Evolutionary conservation across 441 rosid genomes (phyloP), one percentile per base, ranked within the genome.

Genomic region (Euphorbia schlechtendalii): DNA sequence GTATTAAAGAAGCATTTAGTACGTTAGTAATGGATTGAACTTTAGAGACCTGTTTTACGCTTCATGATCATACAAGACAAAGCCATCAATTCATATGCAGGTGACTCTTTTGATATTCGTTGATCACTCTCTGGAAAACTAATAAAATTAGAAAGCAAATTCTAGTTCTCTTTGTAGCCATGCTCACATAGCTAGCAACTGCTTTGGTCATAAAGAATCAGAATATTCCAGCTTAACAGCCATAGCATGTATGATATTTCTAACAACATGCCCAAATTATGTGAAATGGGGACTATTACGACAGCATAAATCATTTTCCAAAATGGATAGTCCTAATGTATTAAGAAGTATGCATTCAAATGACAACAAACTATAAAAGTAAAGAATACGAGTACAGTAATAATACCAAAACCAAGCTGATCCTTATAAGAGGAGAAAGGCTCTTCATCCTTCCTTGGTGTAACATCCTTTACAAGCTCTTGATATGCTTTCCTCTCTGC

Each of bases 401-500:
- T 8, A 67, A 53, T 72, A 90, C 99, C 99, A 60, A 93, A 93
- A 59, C 99, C 99, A 61, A 93, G 85, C 71, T 90, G 99, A 77
- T 93, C 97, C 77, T 90, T 93, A 78, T 93, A 93, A 61, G 96
- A 82, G 10, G 99, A 93, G 81, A 93, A 90, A 59, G 97, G 99
- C 74, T 93, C 96, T 0, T 72, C 66, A 38, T 81, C 80, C 61
- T 70, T 81, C 74, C 30, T 79, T 1, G 92, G 95, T 17, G 84
- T 76, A 24, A 93, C 86, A 77, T 93, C 99, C 77, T 82, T 90
- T 53, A 93, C 95, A 61, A 93, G 91, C 76, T 88, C 95, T 68
- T 80, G 77, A 55, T 93, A 93, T 8, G 82, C 93, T 24, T 81
- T 90, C 80, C 84, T 83, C 84, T 93, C 97, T 20, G 88, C 84